Evolutionary conservation across 352 stramenopile species (phyloP).

Genomic region (Phytophthora fragariaefolia): DNA sequence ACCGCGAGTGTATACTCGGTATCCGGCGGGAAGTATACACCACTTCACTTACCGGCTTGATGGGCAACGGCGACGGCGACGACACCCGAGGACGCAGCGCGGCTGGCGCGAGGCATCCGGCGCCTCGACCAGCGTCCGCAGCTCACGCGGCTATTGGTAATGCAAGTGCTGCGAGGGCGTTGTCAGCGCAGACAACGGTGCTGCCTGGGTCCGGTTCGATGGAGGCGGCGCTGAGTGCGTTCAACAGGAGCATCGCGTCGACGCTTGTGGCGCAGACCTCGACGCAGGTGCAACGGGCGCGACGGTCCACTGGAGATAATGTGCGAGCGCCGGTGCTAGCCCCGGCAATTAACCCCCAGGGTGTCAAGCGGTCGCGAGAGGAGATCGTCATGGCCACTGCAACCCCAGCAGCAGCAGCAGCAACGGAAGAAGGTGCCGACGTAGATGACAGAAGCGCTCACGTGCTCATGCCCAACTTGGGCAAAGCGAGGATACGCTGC

Average conservation of each 20-base stretch:
- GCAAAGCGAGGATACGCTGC: slow-evolving; percentile 7
- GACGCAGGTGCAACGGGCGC: no score
- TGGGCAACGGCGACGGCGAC: background rate
- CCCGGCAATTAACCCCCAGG: no score
- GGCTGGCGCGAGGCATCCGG: no score
- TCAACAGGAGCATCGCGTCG: slow-evolving; percentile 12
- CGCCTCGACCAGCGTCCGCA: no score
- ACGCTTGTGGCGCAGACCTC: background rate
- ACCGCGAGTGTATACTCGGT: slow-evolving; percentile 3
- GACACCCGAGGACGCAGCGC: no score
- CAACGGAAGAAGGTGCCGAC: background rate
- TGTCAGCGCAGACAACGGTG: background rate
- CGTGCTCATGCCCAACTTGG: slow-evolving; percentile 15
- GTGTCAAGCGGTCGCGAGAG: no score
- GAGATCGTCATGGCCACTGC: no score
- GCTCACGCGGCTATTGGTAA: background rate
- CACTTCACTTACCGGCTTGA: background rate
- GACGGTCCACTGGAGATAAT: no score
- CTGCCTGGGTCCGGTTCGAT: background rate
- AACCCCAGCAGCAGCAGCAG: no score
- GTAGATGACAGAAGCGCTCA: slow-evolving; percentile 1
- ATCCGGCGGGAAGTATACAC: background rate
- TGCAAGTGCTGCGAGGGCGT: background rate
- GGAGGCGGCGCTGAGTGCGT: slow-evolving; percentile 14
- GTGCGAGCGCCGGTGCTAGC: no score